Percentiles rank a stretch among this genome's conserved stretches.
These are phyloP conservation scores for Casuarina glauca DNA, from an alignment of 306 rosid genomes.

Conservation along the genomic window DNA sequence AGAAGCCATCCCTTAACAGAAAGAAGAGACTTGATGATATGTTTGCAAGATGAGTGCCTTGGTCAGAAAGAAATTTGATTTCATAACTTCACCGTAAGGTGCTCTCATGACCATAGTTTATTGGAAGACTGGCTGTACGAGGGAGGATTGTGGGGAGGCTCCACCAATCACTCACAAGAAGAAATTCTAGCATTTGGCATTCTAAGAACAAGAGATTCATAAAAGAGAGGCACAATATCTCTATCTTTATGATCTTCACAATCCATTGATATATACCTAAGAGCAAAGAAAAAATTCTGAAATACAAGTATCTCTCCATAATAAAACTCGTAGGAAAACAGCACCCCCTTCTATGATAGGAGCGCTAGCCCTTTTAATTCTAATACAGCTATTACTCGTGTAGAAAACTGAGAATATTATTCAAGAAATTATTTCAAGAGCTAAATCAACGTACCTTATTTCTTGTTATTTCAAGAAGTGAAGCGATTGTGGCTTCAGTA, in stretches of 20 bases:
- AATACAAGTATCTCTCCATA: no score
- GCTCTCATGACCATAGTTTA: not conserved
- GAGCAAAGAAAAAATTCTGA: no score
- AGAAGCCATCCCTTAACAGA: not conserved
- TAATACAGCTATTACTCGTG: not conserved
- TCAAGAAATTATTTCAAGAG: conserved; percentile 10
- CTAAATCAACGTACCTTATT: conserved; percentile 61
- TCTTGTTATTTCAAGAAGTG: conserved; percentile 49
- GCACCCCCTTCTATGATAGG: no score
- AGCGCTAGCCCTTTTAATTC: no score
- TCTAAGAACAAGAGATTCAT: no score
- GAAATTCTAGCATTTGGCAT: conserved; percentile 9
- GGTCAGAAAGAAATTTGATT: not conserved
- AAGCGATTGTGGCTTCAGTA: conserved; percentile 43
- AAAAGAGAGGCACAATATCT: no score
- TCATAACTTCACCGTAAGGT: not conserved
- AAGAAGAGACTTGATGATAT: not conserved
- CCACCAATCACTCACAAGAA: conserved; percentile 6
- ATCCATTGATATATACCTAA: no score
- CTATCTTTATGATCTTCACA: no score
- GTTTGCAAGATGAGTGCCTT: not conserved
- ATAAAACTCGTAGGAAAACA: no score
- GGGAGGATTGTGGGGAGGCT: not conserved
- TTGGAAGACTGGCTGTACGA: not conserved
- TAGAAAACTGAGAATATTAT: conserved; percentile 15